Percentiles rank a stretch among this genome's conserved stretches.
Conservation (phyloP, 257 asterid genomes). For the Asclepias syriaca region DNA sequence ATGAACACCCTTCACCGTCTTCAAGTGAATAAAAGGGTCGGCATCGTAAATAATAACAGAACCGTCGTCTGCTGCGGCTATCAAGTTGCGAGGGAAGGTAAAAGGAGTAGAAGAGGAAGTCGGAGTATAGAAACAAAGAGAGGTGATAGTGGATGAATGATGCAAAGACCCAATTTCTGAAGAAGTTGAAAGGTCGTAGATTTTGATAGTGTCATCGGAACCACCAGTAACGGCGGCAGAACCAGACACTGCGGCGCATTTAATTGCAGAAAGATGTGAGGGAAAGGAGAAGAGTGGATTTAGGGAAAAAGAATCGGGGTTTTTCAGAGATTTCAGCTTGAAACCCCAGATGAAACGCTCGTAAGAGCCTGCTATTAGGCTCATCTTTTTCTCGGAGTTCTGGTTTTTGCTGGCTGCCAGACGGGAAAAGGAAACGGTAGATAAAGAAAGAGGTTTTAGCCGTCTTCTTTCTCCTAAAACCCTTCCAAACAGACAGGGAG, state of each 20-base stretch:
- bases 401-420: not conserved
- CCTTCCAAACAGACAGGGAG: not conserved
- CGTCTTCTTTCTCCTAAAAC: not conserved
- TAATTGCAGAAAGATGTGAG: conserved; percentile 85
- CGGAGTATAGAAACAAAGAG: conserved; percentile 73
- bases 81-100: conserved; percentile 69
- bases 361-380: conserved; percentile 86
- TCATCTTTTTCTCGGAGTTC: conserved; percentile 28
- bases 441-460: not conserved
- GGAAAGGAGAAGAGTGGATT: conserved; percentile 81
- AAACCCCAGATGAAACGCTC: conserved; percentile 97
- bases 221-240: conserved; percentile 91
- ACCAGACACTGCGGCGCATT: conserved; percentile 79
- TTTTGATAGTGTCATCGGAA: conserved; percentile 86
- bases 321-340: conserved; percentile 42
- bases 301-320: conserved; percentile 32
- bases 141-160: conserved; percentile 63
- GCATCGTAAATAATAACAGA: conserved; percentile 66
- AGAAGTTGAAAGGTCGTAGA: conserved; percentile 78
- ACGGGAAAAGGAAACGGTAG: too few relatives aligned
- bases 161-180: conserved; percentile 78
- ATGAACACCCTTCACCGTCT: conserved; percentile 54
- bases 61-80: conserved; percentile 71
- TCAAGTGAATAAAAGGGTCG: conserved; percentile 84
- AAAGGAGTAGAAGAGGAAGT: conserved; percentile 31